phyloP scores from a whole-genome alignment of 257 asterid genomes.

The Eucommia ulmoides region DNA sequence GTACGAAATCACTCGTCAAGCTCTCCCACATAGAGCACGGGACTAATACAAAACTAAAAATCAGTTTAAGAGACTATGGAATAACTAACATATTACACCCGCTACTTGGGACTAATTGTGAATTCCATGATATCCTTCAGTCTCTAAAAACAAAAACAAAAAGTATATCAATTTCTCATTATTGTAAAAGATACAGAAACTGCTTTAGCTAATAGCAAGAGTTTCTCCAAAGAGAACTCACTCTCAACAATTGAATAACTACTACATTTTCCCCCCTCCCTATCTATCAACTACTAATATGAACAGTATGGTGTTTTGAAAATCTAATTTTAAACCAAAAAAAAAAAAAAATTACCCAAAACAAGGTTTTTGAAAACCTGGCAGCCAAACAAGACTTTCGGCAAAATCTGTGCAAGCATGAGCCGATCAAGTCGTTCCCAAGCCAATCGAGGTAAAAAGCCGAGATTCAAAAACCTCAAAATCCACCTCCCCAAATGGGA shows the following conservation, averaged over 20 bases:
- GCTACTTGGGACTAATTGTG: too few species aligned
- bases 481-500: not conserved
- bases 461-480: not conserved
- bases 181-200: too few species aligned
- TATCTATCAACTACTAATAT: conserved; percentile 22
- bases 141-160: too few species aligned
- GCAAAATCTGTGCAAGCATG: not conserved
- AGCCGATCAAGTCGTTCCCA: not conserved
- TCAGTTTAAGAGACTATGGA: too few species aligned
- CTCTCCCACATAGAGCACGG: too few species aligned
- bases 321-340: conserved; percentile 1
- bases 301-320: conserved; percentile 18
- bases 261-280: conserved; percentile 16
- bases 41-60: too few species aligned
- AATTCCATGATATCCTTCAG: too few species aligned
- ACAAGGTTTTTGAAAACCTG: not conserved
- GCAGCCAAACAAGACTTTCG: not conserved
- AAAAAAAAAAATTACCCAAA: not conserved
- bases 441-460: not conserved
- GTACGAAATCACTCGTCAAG: too few species aligned
- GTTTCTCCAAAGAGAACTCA: too few species aligned
- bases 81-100: too few species aligned
- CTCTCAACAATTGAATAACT: conserved; percentile 14
- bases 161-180: too few species aligned
- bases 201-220: too few species aligned